These are phyloP conservation scores for Phytopythium mirpurense DNA, from an alignment of 352 stramenopile genomes.

Conservation along the genomic window DNA sequence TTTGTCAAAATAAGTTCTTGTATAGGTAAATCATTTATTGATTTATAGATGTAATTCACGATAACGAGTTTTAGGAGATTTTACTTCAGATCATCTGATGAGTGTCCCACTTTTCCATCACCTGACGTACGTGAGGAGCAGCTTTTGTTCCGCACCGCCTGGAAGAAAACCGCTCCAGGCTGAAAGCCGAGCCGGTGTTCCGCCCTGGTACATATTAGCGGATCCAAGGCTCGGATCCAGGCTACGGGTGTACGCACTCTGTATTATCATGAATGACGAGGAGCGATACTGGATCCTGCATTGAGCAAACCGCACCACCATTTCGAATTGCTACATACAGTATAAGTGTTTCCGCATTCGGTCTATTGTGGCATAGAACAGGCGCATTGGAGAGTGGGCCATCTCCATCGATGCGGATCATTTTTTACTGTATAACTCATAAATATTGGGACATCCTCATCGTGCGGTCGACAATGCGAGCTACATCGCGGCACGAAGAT, in stretches of 20 bases:
- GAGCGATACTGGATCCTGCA: background rate
- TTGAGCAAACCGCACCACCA: constrained; percentile 6
- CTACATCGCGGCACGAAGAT: no score
- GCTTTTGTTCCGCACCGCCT: no score
- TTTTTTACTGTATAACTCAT: background rate
- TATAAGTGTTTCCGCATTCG: constrained; percentile 7
- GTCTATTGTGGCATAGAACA: background rate
- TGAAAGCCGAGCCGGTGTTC: no score
- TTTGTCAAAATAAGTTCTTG: background rate
- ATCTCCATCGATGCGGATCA: background rate
- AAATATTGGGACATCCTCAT: no score
- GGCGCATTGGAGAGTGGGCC: constrained; percentile 1
- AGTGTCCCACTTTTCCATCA: background rate
- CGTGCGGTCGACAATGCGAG: no score
- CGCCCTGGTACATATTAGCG: no score
- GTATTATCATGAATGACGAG: no score
- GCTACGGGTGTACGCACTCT: background rate
- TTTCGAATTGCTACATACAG: no score
- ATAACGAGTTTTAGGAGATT: background rate
- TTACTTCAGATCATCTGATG: background rate
- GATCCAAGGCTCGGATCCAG: no score
- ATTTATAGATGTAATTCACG: background rate
- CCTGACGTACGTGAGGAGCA: no score
- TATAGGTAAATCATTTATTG: background rate
- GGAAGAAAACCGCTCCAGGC: no score